Percentiles rank a stretch among this genome's conserved stretches.
Evolutionary conservation across 371 early-diverging fungal genomes (phyloP).

Genomic region (Blastocladiella emersonii): DNA sequence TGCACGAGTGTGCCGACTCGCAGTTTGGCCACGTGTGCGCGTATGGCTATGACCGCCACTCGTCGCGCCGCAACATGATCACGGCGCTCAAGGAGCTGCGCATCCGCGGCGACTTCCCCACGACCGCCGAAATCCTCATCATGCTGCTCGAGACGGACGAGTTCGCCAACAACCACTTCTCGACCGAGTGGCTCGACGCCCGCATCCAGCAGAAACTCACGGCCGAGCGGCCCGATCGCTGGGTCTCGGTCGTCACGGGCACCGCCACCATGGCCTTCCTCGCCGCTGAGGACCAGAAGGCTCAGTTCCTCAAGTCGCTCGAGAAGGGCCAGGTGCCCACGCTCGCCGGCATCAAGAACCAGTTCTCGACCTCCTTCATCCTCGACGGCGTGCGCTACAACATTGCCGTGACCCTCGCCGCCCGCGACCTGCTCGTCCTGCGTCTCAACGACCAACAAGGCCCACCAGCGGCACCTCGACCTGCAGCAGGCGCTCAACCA

Average conservation of each 20-base stretch:
- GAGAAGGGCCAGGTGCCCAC: constrained; percentile 85
- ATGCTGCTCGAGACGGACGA: constrained; percentile 81
- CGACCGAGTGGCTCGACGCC: constrained; percentile 92
- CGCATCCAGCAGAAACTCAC: constrained; percentile 71
- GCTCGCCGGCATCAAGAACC: constrained; percentile 57
- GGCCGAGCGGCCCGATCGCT: constrained; percentile 79
- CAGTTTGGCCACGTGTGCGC: constrained; percentile 99
- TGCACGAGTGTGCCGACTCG: constrained; percentile 97
- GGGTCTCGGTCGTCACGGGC: constrained; percentile 81
- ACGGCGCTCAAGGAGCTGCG: constrained; percentile 95
- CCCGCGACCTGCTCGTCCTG: constrained; percentile 65
- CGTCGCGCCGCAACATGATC: constrained; percentile 89
- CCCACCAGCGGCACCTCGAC: constrained; percentile 61
- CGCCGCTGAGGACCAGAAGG: constrained; percentile 38
- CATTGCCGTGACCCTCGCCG: constrained; percentile 64
- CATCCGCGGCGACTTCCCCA: constrained; percentile 95
- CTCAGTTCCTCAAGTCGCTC: constrained; percentile 62
- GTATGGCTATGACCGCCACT: constrained; percentile 87
- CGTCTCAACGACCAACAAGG: constrained; percentile 41
- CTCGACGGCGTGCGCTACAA: constrained; percentile 76
- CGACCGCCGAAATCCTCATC: constrained; percentile 94
- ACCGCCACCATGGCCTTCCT: constrained; percentile 75
- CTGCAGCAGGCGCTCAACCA: constrained; percentile 45
- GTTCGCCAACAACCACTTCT: constrained; percentile 77
- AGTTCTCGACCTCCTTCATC: constrained; percentile 72